These are phyloP conservation scores for Herpetomonas tarakana DNA, from an alignment of 208 protist genomes.

Conservation along the genomic window DNA sequence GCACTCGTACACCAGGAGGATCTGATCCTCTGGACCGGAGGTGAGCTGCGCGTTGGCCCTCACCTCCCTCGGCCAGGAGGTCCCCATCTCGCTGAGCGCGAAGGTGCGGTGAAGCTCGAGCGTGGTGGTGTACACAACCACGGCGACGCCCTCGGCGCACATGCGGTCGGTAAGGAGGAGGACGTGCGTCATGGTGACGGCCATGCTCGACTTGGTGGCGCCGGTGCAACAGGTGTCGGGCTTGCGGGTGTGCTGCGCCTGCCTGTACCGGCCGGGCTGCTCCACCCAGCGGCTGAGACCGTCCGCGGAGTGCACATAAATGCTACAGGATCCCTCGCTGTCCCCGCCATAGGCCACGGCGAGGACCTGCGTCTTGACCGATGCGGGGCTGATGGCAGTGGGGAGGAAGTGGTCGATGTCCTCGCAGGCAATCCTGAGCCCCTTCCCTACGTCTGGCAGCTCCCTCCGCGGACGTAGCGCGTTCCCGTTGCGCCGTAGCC, in stretches of 20 bases:
- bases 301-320: conserved; percentile 71
- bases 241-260: conserved; percentile 44
- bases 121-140: conserved; percentile 55
- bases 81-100: conserved; percentile 35
- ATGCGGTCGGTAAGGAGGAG: conserved; percentile 80
- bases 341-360: conserved; percentile 54
- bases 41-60: conserved; percentile 28
- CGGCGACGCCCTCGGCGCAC: conserved; percentile 38
- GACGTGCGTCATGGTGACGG: conserved; percentile 37
- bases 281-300: conserved; percentile 52
- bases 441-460: conserved; percentile 50
- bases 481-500: conserved; percentile 42
- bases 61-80: conserved; percentile 26
- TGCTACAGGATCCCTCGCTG: conserved; percentile 2
- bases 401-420: conserved; percentile 48
- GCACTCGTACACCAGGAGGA: conserved; percentile 50
- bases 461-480: conserved; percentile 35
- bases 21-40: conserved; percentile 38
- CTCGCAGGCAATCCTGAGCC: conserved; percentile 46
- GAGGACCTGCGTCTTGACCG: conserved; percentile 26
- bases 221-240: conserved; percentile 44
- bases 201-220: conserved; percentile 63
- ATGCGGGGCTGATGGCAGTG: conserved; percentile 29
- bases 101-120: conserved; percentile 54
- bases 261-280: conserved; percentile 25